Percentiles rank a stretch among this genome's conserved stretches.
phyloP scores from a whole-genome alignment of 2,329 filamentous ascomycete species.

The Alternaria tenuissima region DNA sequence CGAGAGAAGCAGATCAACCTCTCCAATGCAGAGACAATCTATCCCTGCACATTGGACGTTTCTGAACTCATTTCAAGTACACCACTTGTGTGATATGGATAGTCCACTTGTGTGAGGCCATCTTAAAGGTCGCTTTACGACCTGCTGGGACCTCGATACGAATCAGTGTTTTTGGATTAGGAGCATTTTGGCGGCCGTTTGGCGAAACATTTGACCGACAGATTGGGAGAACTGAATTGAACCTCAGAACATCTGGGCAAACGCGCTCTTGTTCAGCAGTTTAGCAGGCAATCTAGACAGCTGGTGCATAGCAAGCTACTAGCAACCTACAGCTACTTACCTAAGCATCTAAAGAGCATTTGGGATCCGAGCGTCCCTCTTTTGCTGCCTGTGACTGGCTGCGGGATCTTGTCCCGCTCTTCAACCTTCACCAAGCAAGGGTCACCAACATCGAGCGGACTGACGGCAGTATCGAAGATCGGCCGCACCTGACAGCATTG shows the following conservation, averaged over 20 bases:
- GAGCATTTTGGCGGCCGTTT: constrained; percentile 4
- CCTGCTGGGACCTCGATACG: constrained; percentile 14
- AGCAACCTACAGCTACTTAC: background rate
- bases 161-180: constrained; percentile 19
- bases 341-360: constrained; percentile 2
- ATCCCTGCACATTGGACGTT: background rate
- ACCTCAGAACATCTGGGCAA: background rate
- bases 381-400: constrained; percentile 11
- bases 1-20: constrained; percentile 1
- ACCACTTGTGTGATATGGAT: background rate
- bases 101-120: background rate
- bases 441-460: constrained; percentile 4
- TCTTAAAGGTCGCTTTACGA: background rate
- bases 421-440: constrained; percentile 10
- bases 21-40: background rate
- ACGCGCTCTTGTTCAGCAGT: background rate
- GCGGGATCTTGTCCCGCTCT: constrained; percentile 12
- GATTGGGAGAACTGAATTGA: background rate
- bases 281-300: background rate
- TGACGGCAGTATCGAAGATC: background rate
- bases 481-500: constrained; percentile 2
- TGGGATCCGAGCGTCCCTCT: constrained; percentile 1
- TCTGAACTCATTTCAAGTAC: background rate
- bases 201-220: constrained; percentile 6
- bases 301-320: constrained; percentile 1